Evolutionary conservation across 2,329 filamentous ascomycete genomes (phyloP), one percentile per base, ranked within the genome.

Genomic region (Juglanconis oblonga): DNA sequence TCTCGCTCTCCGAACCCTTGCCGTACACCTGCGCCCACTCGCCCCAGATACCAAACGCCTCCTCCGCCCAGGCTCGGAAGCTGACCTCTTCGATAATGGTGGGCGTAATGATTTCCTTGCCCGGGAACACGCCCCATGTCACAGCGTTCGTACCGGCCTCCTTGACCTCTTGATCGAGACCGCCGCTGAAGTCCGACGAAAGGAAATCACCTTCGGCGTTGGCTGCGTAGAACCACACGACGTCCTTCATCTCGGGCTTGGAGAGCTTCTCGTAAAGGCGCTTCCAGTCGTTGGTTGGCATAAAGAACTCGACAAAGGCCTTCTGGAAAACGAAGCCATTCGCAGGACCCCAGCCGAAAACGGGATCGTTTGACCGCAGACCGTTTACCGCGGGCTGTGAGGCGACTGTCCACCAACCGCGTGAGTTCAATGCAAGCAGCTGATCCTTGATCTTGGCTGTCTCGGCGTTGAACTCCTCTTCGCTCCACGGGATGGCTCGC

Each of bases 271-370:
- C 79, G 64, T 84, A 83, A 36, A 99, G 81, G 1, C 72, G 72
- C 14, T 77, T 74, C 87, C 92, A 98, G 72, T 94, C 90, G 0
- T 82, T 74, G 0, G 81, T 77, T 0, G 93, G 87, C 60, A 96
- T 78, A 80, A 99, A 99, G 77, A 98, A 92, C 73, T 99, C 95
- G 55, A 99, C 92, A 74, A 99, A 99, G 0, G 94, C 90, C 76
- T 98, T 99, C 71, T 99, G 95, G 79, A 97, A 99, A 52, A 98
- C 92, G 72, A 96, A 98, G 17, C 95, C 95, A 68, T 93, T 88
- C 53, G 84, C 85, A 0, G 95, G 95, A 1, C 95, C 95, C 95
- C 95, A 99, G 64, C 95, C 95, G 68, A 96, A 97, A 24, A 91
- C 85, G 3, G 83, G 76, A 72, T 99, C 86, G 52, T 83, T 85